phyloP scores from a whole-genome alignment of 2,329 filamentous ascomycete genomes.

The Nothophaeocryptopus gaeumannii region DNA sequence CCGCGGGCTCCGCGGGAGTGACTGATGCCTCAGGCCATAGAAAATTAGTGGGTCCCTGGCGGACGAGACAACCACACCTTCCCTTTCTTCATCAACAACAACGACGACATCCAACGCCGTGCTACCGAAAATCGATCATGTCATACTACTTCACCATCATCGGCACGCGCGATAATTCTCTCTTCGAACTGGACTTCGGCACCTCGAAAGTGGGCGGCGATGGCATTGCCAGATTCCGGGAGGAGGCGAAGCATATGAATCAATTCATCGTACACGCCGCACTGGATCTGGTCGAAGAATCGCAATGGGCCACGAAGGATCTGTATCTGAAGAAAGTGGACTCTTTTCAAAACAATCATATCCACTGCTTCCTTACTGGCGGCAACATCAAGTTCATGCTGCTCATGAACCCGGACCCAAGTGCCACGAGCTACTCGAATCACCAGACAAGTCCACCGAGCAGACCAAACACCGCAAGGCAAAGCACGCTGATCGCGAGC shows the following conservation, averaged over 20 bases:
- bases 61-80: too few relatives aligned
- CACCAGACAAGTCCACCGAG: slow-evolving; percentile 30
- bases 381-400: slow-evolving; percentile 92
- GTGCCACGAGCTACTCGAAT: slow-evolving; percentile 33
- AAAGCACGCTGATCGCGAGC: slow-evolving; percentile 37
- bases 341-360: slow-evolving; percentile 92
- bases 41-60: too few relatives aligned
- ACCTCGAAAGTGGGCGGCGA: slow-evolving; percentile 95
- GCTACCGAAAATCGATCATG: slow-evolving; percentile 53
- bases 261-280: slow-evolving; percentile 96
- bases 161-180: slow-evolving; percentile 88
- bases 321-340: slow-evolving; percentile 98
- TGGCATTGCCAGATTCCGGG: slow-evolving; percentile 81
- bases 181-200: slow-evolving; percentile 96
- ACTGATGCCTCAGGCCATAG: too few relatives aligned
- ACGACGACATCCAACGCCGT: too few relatives aligned
- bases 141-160: slow-evolving; percentile 99
- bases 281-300: slow-evolving; percentile 91
- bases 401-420: slow-evolving; percentile 71
- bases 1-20: slow-evolving; percentile 17
- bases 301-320: slow-evolving; percentile 84
- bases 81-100: too few relatives aligned
- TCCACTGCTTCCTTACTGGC: slow-evolving; percentile 86
- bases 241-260: slow-evolving; percentile 88
- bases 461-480: slow-evolving; percentile 31